These are phyloP conservation scores for Cladosporium sp. DNA, from an alignment of 2,329 filamentous ascomycete species.

Conservation along the genomic window DNA sequence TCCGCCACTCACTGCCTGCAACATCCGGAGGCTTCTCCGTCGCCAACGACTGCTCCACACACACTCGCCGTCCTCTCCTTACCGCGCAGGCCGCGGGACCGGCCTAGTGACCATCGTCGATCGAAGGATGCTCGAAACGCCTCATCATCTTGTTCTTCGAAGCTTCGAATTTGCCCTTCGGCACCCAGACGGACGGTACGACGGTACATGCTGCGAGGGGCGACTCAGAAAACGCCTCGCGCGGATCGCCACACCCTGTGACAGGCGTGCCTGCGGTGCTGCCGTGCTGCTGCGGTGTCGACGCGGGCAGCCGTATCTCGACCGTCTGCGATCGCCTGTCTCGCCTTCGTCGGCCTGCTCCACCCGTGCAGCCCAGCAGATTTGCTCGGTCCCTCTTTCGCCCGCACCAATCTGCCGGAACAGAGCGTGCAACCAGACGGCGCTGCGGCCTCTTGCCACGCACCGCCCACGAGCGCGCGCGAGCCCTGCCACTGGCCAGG, in stretches of 20 bases:
- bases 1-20: no score
- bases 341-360: not conserved
- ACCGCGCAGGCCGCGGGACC: not conserved
- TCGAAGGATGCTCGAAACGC: slow-evolving; percentile 5
- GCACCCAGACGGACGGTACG: slow-evolving; percentile 1
- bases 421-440: not conserved
- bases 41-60: no score
- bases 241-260: no score
- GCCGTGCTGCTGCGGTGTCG: no score
- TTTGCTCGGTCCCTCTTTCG: no score
- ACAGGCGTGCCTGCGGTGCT: no score
- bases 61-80: no score
- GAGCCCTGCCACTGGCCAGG: no score
- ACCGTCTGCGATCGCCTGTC: not conserved
- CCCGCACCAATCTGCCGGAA: no score
- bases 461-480: not conserved
- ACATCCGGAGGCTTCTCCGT: no score
- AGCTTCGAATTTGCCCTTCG: slow-evolving; percentile 5
- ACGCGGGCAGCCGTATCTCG: no score
- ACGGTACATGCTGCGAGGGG: slow-evolving; percentile 2
- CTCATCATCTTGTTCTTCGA: not conserved
- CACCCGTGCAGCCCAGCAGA: not conserved
- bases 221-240: no score
- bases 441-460: not conserved
- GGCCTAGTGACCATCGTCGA: slow-evolving; percentile 4